These are phyloP conservation scores for Pythium rishiriense DNA, from an alignment of 352 stramenopile genomes.

Conservation along the genomic window DNA sequence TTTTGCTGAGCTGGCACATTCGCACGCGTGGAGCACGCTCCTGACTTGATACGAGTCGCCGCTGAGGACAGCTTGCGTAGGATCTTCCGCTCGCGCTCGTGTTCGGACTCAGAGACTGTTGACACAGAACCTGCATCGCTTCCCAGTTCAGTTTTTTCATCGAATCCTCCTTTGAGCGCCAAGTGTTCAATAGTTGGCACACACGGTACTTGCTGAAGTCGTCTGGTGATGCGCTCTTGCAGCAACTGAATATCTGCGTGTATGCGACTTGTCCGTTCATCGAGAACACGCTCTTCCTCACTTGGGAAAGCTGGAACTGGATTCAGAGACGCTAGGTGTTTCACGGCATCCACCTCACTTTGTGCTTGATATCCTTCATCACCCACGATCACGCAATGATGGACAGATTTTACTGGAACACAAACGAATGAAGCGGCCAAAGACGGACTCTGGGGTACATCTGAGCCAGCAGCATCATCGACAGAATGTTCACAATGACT, in stretches of 20 bases:
- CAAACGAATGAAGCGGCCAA: background rate
- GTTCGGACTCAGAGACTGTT: conserved; percentile 25
- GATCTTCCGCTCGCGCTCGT: background rate
- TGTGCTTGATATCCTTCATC: background rate
- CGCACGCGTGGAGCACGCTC: background rate
- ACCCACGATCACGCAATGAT: background rate
- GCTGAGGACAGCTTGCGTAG: background rate
- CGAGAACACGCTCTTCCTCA: conserved; percentile 43
- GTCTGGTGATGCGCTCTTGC: conserved; percentile 62
- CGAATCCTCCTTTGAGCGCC: background rate
- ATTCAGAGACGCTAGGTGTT: background rate
- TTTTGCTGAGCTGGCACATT: background rate
- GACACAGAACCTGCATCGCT: conserved; percentile 11
- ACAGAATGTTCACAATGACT: background rate
- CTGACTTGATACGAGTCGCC: too few species aligned
- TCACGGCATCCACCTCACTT: background rate
- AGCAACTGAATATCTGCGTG: conserved; percentile 73
- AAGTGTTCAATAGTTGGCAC: conserved; percentile 9
- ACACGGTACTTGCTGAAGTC: conserved; percentile 48
- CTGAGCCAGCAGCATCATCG: background rate
- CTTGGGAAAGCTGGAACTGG: background rate
- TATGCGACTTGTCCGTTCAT: conserved; percentile 62
- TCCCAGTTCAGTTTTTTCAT: background rate
- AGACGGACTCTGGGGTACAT: background rate
- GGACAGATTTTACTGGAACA: background rate